Base-by-base conservation (phyloP, 768 basidiomycete genomes). In the Phlegmacium glaucopus region DNA sequence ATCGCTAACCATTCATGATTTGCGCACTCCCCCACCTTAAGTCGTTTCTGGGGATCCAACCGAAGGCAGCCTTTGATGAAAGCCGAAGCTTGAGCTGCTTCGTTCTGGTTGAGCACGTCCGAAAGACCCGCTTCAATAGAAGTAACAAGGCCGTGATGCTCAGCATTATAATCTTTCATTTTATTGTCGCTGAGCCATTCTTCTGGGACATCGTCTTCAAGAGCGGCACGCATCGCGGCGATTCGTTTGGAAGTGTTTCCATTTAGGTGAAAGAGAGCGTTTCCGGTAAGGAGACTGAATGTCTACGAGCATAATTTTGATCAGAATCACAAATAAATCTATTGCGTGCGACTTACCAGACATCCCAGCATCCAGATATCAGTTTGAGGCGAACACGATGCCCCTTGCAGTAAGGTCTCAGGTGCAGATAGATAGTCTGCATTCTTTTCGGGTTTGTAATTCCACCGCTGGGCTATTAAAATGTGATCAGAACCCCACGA, bases 341-440 rank as follows among this genome's bases (percentile, higher is more conserved):
- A n/a, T n/a, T n/a, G n/a, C n/a, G n/a, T n/a, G n/a, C n/a, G n/a
- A n/a, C 48, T n/a, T 39, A 54, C 56, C 43, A 52, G 35, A 28
- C 15, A 41, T 35, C 53, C 53, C 8, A 54, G 39, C 48, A 50
- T 51, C 53, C 56, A 54, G 12, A 57, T 54, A 39, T 57, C 56
- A 38, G 56, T 54, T 45, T 51, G 36, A 22, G 30, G 48, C 12
- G 50, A 49, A 12, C 50, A 54, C 1, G 56, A 40, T 6, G 56
- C 25, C n/a, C 42, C 12, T 16, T 47, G 15, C 16, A 50, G 34
- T 11, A 54, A 35, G 0, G 55, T 53, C 34, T 56, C 55, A n/a
- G 55, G 55, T 5, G 55, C 55, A 13, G 26, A 50, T n/a, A 10
- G 6, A 29, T 56, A 56, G 35, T 51, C 46, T 16, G 25, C 15